These are phyloP conservation scores for Coprinopsis strossmayeri DNA, from an alignment of 768 basidiomycete species.

Conservation along the genomic window DNA sequence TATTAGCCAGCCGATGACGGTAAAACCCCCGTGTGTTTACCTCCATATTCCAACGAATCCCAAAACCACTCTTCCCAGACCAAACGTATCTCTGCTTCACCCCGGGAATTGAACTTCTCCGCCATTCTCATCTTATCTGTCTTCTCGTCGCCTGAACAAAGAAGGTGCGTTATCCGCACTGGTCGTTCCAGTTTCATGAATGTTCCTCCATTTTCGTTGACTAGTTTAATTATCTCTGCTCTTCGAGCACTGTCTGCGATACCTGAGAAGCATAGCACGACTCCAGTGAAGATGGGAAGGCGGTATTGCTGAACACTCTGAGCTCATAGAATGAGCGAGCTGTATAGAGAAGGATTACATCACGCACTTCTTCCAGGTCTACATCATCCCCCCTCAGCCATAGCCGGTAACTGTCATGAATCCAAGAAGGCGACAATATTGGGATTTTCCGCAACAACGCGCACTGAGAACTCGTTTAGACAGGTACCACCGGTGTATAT, in stretches of 20 bases:
- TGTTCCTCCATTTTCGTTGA: constrained; percentile 54
- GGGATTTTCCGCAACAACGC: constrained; percentile 77
- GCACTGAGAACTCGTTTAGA: too few relatives aligned
- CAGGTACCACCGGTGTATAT: too few relatives aligned
- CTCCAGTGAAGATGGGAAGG: constrained; percentile 65
- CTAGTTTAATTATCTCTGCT: constrained; percentile 53
- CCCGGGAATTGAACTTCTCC: constrained; percentile 59
- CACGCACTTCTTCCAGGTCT: constrained; percentile 53
- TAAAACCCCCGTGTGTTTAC: constrained; percentile 20
- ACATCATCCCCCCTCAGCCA: constrained; percentile 84
- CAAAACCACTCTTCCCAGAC: constrained; percentile 98
- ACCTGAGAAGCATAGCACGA: constrained; percentile 72
- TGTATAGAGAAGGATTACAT: neutral
- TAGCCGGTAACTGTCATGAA: constrained; percentile 57
- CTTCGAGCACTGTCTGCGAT: constrained; percentile 57
- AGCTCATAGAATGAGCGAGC: neutral
- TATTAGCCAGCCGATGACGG: neutral
- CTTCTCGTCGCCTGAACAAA: constrained; percentile 64
- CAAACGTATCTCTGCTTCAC: constrained; percentile 68
- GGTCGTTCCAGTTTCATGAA: constrained; percentile 78
- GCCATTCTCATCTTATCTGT: constrained; percentile 78
- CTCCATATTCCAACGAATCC: constrained; percentile 80
- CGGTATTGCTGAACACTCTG: constrained; percentile 58
- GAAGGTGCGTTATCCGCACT: constrained; percentile 76
- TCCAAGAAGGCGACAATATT: constrained; percentile 75